Base-by-base conservation (phyloP, 768 basidiomycete genomes). In the Hericium erinaceus region DNA sequence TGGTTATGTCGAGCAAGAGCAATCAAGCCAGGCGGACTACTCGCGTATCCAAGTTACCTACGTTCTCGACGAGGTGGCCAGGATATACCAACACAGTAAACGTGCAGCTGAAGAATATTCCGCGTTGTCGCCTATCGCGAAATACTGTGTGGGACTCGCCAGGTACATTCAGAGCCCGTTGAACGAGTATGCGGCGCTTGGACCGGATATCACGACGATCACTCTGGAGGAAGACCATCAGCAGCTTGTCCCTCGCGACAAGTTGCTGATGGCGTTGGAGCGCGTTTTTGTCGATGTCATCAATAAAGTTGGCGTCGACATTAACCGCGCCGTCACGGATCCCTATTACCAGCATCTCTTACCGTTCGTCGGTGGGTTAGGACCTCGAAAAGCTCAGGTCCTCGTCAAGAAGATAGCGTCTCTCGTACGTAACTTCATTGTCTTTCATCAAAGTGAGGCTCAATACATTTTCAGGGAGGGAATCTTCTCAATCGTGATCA, bases 131-230 rank as follows among this genome's bases (percentile, higher is more conserved):
- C 73, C 81, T 4, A 84, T 86, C 49, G 88, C 86, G 38, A 89
- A 91, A 69, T 99, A 98, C 67, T 98, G 95, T 66, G 79, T 98
- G 51, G 97, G 92, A 54, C 74, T 99, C 62, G 95, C 93, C 40
- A 84, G 97, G 57, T 98, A 94, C 65, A 78, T 82, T 5, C 97
- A 98, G 72, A 95, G 85, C 66, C 97, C 97, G 2, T 71, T 98
- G 64, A 95, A 92, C 66, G 97, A 98, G 69, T 95, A 90, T 67
- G 89, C 91, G 16, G 92, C 95, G 1, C 74, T 98, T 40, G 95
- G 95, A 2, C 61, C 79, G 11, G 92, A 97, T 70, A 84, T 98
- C 52, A 74, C 83, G 2, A 85, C 92, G 5, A 83, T 98, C 57
- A 80, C 85, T 0, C 89, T 94, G 60, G 85, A 91, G 59, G 85